Conservation (phyloP, 768 basidiomycete genomes). For the Ramaria sp. region DNA sequence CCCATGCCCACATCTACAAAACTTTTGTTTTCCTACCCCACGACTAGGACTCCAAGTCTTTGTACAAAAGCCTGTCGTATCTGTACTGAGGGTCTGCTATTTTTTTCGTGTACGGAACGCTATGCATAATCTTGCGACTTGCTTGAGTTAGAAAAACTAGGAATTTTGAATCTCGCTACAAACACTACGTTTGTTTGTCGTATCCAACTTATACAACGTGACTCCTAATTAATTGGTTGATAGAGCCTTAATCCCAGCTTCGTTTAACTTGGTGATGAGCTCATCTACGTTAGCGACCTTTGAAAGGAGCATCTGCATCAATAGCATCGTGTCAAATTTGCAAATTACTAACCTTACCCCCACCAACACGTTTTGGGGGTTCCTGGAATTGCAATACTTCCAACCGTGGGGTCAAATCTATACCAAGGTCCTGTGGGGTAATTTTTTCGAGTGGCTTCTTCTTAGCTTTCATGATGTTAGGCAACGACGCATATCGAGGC, state of each 20-base stretch:
- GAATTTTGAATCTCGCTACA: background rate
- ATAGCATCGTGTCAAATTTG: background rate
- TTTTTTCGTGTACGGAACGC: background rate
- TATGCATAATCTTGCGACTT: background rate
- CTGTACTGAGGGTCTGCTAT: slow-evolving; percentile 1
- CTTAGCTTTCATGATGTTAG: slow-evolving; percentile 99
- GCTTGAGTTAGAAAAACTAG: background rate
- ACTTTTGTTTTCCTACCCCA: background rate
- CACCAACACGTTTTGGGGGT: slow-evolving; percentile 84
- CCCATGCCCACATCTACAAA: background rate
- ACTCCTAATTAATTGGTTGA: background rate
- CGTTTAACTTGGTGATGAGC: slow-evolving; percentile 79
- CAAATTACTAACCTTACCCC: slow-evolving; percentile 56
- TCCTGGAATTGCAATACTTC: slow-evolving; percentile 85
- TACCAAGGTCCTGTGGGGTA: slow-evolving; percentile 63
- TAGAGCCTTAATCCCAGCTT: slow-evolving; percentile 43
- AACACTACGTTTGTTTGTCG: background rate
- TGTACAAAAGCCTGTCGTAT: background rate
- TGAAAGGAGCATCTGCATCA: background rate
- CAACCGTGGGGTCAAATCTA: slow-evolving; percentile 74
- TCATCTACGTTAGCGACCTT: slow-evolving; percentile 82
- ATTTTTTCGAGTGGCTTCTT: slow-evolving; percentile 92
- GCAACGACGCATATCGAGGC: slow-evolving; percentile 94
- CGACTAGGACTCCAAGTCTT: background rate
- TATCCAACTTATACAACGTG: background rate